Base-by-base conservation (phyloP, 1,139 yeast genomes). In the Yamadazyma atmosphaerica region DNA sequence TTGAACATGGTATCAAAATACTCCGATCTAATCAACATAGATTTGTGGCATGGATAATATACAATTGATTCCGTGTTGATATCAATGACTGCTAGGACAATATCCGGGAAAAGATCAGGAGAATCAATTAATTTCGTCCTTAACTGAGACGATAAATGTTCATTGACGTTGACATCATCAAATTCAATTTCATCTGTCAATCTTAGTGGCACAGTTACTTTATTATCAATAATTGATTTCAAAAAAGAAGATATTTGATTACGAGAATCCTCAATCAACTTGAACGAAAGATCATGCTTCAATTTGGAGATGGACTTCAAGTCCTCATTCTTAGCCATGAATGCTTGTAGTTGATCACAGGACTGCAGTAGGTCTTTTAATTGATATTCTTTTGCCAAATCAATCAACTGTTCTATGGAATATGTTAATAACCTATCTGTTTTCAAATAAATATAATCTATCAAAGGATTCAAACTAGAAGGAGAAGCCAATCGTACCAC, bases 1-100 rank as follows among this genome's bases (percentile, higher is more conserved):
- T 68, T 60, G 52, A 86, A 80, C 83, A 84, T 77, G 4, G 81
- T 72, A 40, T 72, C 77, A 54, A 79, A 86, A 54, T 82, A 85
- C 33, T 78, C 85, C 1, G 85, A 76, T 34, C 89, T 60, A 7
- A 72, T 61, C 27, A 86, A 55, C 40, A 85, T 74, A 0, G 86
- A 72, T 37, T 80, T 68, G 55, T 86, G 86, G 4, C 73, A 80
- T 0, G 92, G 88, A 49, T 78, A 84, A 42, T 67, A 72, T 0
- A 59, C 45, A 3, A 61, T 52, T 0, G 58, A 34, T 44, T 58
- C 50, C 33, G 55, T 35, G 41, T 59, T 50, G 11, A 57, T 49
- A 33, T 68, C 74, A 3, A 67, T 46, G 1, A 69, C 68, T 2
- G 68, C 55, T 1, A 81, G 43, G 3, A 79, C 61, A 0, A 75